Conservation (phyloP, 2,329 filamentous ascomycete species). For the Colletotrichum simmondsii region DNA sequence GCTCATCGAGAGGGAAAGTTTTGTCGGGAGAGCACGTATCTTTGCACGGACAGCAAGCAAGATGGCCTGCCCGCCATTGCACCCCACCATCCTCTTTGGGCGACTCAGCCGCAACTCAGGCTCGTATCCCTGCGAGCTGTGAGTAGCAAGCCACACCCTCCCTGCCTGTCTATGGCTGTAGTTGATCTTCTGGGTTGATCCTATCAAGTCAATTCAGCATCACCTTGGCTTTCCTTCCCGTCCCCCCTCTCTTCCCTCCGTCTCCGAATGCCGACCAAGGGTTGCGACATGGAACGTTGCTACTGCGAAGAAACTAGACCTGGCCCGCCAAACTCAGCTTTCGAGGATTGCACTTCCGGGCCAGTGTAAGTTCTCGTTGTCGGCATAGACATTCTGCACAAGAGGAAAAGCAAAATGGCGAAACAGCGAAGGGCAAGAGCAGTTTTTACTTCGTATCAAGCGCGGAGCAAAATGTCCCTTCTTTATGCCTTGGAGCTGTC, state of each 20-base stretch:
- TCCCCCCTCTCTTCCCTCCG: not conserved
- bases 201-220: not conserved
- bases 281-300: not conserved
- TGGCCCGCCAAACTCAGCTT: slow-evolving; percentile 11
- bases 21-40: not conserved
- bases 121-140: slow-evolving; percentile 13
- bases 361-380: not conserved
- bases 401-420: not conserved
- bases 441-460: not conserved
- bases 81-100: slow-evolving; percentile 18
- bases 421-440: not conserved
- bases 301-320: slow-evolving; percentile 1
- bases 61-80: not conserved
- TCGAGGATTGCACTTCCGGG: not conserved
- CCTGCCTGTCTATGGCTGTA: not conserved
- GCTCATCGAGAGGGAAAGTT: not conserved
- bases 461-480: slow-evolving; percentile 11
- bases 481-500: slow-evolving; percentile 5
- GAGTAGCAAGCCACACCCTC: slow-evolving; percentile 27
- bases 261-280: slow-evolving; percentile 9
- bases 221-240: not conserved
- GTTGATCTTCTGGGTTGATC: not conserved
- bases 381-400: not conserved
- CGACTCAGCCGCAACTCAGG: slow-evolving; percentile 27
- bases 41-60: slow-evolving; percentile 4